A percentile compares a stretch with the other conserved stretches of the same genome.
Evolutionary conservation across 495 filamentous ascomycete genomes (phyloP).

Genomic region (Penicillium robsamsonii): DNA sequence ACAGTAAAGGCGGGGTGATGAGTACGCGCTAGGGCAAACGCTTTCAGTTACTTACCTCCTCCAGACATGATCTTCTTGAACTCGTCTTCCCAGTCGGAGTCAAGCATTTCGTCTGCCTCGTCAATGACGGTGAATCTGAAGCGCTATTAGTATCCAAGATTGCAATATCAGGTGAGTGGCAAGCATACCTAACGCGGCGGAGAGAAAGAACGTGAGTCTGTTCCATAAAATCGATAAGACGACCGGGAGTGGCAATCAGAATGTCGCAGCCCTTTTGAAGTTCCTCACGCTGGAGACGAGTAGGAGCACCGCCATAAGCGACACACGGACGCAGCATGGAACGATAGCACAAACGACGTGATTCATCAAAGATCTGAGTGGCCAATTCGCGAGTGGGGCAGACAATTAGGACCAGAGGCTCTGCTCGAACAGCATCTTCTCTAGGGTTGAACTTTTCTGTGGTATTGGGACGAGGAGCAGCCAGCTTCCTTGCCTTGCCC

Average conservation of each 20-base stretch:
- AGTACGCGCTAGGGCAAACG: background rate
- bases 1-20: background rate
- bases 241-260: slow-evolving; percentile 83
- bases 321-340: slow-evolving; percentile 93
- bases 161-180: slow-evolving; percentile 1
- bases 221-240: slow-evolving; percentile 77
- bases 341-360: slow-evolving; percentile 85
- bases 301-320: slow-evolving; percentile 79
- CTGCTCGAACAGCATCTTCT: slow-evolving; percentile 56
- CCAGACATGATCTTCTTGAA: slow-evolving; percentile 71
- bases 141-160: slow-evolving; percentile 4
- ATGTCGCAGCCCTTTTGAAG: slow-evolving; percentile 84
- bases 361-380: slow-evolving; percentile 91
- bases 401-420: slow-evolving; percentile 85
- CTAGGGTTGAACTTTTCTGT: slow-evolving; percentile 41
- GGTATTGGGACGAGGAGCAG: slow-evolving; percentile 68
- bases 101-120: slow-evolving; percentile 90
- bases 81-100: slow-evolving; percentile 69
- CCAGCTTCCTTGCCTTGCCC: slow-evolving; percentile 87
- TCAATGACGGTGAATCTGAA: slow-evolving; percentile 80
- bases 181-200: slow-evolving; percentile 65
- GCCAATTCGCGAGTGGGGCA: slow-evolving; percentile 85
- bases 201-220: slow-evolving; percentile 66
- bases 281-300: slow-evolving; percentile 62
- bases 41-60: slow-evolving; percentile 56